Conservation (phyloP, 805 yeast genomes). For the Candida sakaeoensis region DNA sequence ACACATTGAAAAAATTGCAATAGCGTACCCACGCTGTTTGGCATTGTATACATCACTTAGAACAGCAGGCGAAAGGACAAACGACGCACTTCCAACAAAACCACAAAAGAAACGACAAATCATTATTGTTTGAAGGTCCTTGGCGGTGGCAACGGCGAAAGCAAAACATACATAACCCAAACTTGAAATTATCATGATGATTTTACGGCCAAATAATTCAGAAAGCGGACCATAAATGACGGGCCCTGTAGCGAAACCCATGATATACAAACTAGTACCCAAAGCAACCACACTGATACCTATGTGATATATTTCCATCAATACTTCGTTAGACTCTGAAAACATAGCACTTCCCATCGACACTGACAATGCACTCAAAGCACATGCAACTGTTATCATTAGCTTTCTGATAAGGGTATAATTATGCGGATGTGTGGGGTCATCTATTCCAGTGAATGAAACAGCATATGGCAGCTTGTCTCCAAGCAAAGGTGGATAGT, state of each 20-base stretch:
- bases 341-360: constrained; percentile 85
- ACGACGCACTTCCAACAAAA: constrained; percentile 75
- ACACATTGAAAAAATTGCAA: constrained; percentile 64
- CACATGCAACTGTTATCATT: constrained; percentile 15
- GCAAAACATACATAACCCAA: constrained; percentile 37
- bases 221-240: constrained; percentile 60
- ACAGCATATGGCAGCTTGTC: constrained; percentile 57
- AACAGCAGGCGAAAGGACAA: constrained; percentile 81
- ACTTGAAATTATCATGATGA: constrained; percentile 42
- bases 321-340: constrained; percentile 52
- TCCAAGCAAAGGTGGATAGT: constrained; percentile 60
- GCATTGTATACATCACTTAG: constrained; percentile 78
- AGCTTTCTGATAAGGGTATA: constrained; percentile 41
- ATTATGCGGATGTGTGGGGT: constrained; percentile 78
- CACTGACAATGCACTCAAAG: constrained; percentile 35
- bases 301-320: constrained; percentile 52
- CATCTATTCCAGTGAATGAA: constrained; percentile 71
- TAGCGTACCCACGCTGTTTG: constrained; percentile 67
- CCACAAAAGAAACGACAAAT: constrained; percentile 80
- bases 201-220: constrained; percentile 35
- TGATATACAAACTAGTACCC: constrained; percentile 75
- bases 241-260: constrained; percentile 94
- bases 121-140: constrained; percentile 73
- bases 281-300: constrained; percentile 67
- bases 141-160: constrained; percentile 71